Evolutionary conservation across 352 stramenopile genomes (phyloP).

Genomic region (Phytophthora hybrid): DNA sequence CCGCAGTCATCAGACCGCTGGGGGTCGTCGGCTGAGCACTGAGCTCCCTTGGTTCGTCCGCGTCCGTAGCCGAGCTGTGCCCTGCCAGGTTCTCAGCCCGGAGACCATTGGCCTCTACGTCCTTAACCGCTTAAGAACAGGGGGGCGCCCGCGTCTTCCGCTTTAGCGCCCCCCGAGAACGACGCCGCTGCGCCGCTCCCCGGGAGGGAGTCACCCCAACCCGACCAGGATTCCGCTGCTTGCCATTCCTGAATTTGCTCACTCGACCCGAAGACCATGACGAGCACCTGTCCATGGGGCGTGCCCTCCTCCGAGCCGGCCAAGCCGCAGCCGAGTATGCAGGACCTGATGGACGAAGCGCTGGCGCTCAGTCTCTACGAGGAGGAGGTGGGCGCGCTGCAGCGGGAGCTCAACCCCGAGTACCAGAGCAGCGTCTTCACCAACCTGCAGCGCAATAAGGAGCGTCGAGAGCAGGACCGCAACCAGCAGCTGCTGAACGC

Average conservation of each 20-base stretch:
- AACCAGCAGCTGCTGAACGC: conserved; percentile 50
- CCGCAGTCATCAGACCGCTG: too few relatives aligned
- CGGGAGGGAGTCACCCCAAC: too few relatives aligned
- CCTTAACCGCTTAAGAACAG: too few relatives aligned
- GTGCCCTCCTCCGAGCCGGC: conserved; percentile 5
- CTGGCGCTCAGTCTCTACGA: conserved; percentile 71
- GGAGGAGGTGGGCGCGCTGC: conserved; percentile 54
- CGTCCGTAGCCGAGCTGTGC: too few relatives aligned
- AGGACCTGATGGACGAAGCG: conserved; percentile 81
- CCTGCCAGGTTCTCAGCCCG: too few relatives aligned
- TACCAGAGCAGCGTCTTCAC: conserved; percentile 48
- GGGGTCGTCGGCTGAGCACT: too few relatives aligned
- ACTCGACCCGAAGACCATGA: conserved; percentile 16
- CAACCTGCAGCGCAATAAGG: conserved; percentile 46
- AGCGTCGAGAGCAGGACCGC: conserved; percentile 40
- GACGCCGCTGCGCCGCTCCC: too few relatives aligned
- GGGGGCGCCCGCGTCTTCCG: too few relatives aligned
- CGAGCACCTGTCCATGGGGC: conserved; percentile 42
- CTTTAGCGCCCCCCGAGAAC: too few relatives aligned
- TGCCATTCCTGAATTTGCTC: conserved; percentile 39
- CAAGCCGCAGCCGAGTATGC: conserved; percentile 49
- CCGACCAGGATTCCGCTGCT: too few relatives aligned
- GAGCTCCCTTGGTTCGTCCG: too few relatives aligned
- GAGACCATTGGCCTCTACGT: too few relatives aligned
- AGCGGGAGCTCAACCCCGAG: conserved; percentile 51